A percentile compares a stretch with the other conserved stretches of the same genome.
Evolutionary conservation across 352 stramenopile species (phyloP).

Genomic region (Elongisporangium prolatum): DNA sequence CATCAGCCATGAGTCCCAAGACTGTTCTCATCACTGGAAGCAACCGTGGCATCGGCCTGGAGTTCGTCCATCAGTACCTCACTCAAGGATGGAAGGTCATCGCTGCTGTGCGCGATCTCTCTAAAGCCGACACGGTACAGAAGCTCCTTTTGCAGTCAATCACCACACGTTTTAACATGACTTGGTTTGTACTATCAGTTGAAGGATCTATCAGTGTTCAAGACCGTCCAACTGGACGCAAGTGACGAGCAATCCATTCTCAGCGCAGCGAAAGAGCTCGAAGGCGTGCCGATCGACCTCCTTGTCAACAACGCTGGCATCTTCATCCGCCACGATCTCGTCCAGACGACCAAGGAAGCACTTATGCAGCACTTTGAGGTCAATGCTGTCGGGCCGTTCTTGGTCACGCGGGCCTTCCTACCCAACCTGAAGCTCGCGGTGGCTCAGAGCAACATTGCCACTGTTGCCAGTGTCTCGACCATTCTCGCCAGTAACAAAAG

Average conservation of each 20-base stretch:
- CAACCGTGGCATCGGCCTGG: constrained; percentile 24
- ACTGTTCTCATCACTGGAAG: constrained; percentile 25
- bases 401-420: constrained; percentile 35
- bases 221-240: constrained; percentile 37
- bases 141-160: too few species aligned
- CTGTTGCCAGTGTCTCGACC: constrained; percentile 30
- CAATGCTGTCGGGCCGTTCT: too few species aligned
- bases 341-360: too few species aligned
- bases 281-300: constrained; percentile 43
- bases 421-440: constrained; percentile 31
- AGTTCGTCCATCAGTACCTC: constrained; percentile 21
- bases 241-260: constrained; percentile 37
- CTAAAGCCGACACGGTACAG: constrained; percentile 14
- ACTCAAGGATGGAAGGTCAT: constrained; percentile 23
- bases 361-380: too few species aligned
- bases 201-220: constrained; percentile 18
- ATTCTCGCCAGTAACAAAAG: constrained; percentile 3
- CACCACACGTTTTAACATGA: too few species aligned
- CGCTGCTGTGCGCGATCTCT: constrained; percentile 10
- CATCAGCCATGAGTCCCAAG: constrained; percentile 5
- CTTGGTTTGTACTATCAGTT: constrained; percentile 6
- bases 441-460: constrained; percentile 14
- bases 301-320: too few species aligned
- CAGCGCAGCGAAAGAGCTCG: constrained; percentile 26
- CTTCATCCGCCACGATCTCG: too few species aligned